Evolutionary conservation across 495 filamentous ascomycete species (phyloP).

Genomic region (Tricharina praecox): DNA sequence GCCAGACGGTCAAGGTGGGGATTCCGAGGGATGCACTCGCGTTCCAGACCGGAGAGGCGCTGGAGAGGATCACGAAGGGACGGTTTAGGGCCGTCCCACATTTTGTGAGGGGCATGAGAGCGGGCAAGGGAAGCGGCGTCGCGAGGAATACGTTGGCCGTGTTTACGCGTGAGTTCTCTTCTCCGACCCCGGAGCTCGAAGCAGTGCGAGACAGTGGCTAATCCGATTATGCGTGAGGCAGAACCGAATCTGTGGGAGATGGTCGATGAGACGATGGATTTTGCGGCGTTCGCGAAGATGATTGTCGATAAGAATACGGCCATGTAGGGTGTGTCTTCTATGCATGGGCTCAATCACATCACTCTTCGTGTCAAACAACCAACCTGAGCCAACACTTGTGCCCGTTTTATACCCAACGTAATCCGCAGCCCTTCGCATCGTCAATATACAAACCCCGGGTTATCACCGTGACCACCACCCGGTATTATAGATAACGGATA

Average conservation of each 20-base stretch:
- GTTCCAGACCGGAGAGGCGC: slow-evolving; percentile 87
- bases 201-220: slow-evolving; percentile 1
- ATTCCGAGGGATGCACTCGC: slow-evolving; percentile 83
- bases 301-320: slow-evolving; percentile 66
- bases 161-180: slow-evolving; percentile 47
- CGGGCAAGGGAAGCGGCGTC: slow-evolving; percentile 27
- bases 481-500: too few relatives aligned
- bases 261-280: slow-evolving; percentile 55
- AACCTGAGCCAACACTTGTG: too few relatives aligned
- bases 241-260: slow-evolving; percentile 78
- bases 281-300: slow-evolving; percentile 75
- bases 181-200: neutral
- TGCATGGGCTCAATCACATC: too few relatives aligned
- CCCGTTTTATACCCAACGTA: too few relatives aligned
- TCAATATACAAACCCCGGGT: too few relatives aligned
- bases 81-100: slow-evolving; percentile 89
- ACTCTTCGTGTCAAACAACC: too few relatives aligned
- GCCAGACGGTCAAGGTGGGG: slow-evolving; percentile 61
- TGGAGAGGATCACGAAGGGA: slow-evolving; percentile 75
- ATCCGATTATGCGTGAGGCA: neutral
- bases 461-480: too few relatives aligned
- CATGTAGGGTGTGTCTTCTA: too few relatives aligned
- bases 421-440: too few relatives aligned
- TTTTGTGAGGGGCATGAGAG: slow-evolving; percentile 63
- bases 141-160: slow-evolving; percentile 90